phyloP scores from a whole-genome alignment of 2,329 filamentous ascomycete species.

The Ascochyta rabiei region DNA sequence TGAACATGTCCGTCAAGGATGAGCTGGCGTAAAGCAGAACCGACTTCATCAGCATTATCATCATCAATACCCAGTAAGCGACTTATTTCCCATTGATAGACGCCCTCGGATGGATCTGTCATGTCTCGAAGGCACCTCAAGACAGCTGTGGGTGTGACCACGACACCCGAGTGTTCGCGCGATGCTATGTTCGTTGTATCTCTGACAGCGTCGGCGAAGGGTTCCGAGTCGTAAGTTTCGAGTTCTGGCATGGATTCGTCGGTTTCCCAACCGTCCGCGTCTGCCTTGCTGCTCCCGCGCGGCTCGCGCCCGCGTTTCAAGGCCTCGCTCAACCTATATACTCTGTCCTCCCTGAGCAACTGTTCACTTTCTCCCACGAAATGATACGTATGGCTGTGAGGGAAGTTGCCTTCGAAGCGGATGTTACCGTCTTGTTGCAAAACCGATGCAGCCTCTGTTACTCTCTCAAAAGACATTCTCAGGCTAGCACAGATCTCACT shows the following conservation, averaged over 20 bases:
- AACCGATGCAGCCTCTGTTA: no score
- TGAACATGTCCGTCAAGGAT: not conserved
- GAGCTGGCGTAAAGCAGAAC: not conserved
- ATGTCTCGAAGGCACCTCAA: not conserved
- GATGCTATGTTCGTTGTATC: not conserved
- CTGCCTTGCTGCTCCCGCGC: no score
- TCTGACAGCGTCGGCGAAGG: not conserved
- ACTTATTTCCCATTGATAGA: not conserved
- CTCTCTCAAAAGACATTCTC: no score
- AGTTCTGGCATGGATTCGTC: conserved; percentile 9
- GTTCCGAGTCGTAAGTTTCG: not conserved
- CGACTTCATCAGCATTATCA: not conserved
- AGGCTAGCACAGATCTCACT: no score
- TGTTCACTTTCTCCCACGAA: not conserved
- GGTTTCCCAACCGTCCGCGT: not conserved
- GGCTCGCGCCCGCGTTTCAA: not conserved
- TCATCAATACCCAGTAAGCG: not conserved
- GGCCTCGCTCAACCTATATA: not conserved
- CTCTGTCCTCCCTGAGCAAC: not conserved
- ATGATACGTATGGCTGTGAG: no score
- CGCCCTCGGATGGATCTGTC: not conserved
- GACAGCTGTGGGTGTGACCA: not conserved
- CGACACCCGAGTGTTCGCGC: not conserved
- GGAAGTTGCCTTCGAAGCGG: no score
- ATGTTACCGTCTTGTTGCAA: not conserved